Evolutionary conservation across 148 eudicot species (phyloP), one percentile per base, ranked within the genome.

Genomic region (Rhododendron henanense): DNA sequence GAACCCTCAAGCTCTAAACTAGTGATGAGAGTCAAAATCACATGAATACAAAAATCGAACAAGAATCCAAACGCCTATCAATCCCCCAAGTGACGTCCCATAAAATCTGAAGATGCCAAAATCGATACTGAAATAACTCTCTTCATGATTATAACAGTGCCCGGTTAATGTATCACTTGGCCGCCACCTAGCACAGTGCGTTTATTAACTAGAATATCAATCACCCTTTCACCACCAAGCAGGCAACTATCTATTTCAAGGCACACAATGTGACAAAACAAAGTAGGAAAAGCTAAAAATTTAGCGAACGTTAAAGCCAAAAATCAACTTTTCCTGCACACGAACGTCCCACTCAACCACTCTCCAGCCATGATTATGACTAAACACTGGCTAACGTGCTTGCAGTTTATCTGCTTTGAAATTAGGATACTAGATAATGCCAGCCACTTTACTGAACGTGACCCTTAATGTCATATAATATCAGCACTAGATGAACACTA

Each of bases 381-480:
- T 71, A 71, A 31, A 21, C 16, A 81, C 33, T 35, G 51, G 28
- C 84, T 41, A 81, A 37, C 9, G 8, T 57, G 73, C 73, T 65
- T 65, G 71, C 71, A 81, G 44, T 80, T 48, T 28, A 81, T 55
- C n/a, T 81, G 69, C 67, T 81, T 81, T 81, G 51, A n/a, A n/a
- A 51, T 80, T 79, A 48, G 39, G 39, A 9, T 33, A 33, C 15
- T 1, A 55, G 18, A 13, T 6, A 81, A n/a, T 81, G 47, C 21
- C 35, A 21, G 82, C 82, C 61, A 51, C 8, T 79, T 51, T 57
- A 35, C 69, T 35, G 71, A 81, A 53, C 11, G 65, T 28, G 53
- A 15, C 55, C 23, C 21, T 11, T 50, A n/a, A 79, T 23, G 82
- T n/a, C 73, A 65, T 65, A 7, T 65, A 55, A 79, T 50, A 80